These are phyloP conservation scores for Suhomyces sp. DNA, from an alignment of 805 yeast species.

Conservation along the genomic window DNA sequence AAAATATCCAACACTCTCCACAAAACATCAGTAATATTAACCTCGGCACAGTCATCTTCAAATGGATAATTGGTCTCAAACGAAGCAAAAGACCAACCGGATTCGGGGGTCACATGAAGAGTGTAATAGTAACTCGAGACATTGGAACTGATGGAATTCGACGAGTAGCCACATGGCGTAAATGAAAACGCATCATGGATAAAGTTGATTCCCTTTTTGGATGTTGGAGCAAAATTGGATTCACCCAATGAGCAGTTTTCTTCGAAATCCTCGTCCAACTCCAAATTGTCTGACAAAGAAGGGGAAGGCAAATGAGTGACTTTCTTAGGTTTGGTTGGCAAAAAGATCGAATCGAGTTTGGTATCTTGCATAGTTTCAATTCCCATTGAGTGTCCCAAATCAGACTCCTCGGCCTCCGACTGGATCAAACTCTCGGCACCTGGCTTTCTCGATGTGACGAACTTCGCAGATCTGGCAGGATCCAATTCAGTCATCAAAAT, in stretches of 20 bases:
- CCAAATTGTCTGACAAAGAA: conserved; percentile 23
- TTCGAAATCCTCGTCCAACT: conserved; percentile 16
- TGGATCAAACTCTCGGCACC: conserved; percentile 37
- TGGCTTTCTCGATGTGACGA: conserved; percentile 52
- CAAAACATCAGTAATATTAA: conserved; percentile 54
- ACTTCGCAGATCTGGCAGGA: conserved; percentile 53
- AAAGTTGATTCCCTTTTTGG: conserved; percentile 25
- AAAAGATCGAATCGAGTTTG: conserved; percentile 54
- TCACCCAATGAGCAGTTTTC: not conserved
- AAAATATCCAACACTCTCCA: conserved; percentile 60
- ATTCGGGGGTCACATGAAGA: conserved; percentile 90
- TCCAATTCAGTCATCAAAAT: conserved; percentile 85
- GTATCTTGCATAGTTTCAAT: conserved; percentile 60
- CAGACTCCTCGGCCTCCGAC: conserved; percentile 52
- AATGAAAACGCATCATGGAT: conserved; percentile 86
- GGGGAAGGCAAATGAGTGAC: conserved; percentile 34
- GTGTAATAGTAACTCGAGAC: conserved; percentile 59
- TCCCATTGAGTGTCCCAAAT: conserved; percentile 80
- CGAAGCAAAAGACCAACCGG: conserved; percentile 93
- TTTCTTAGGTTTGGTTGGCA: conserved; percentile 6
- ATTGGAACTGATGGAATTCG: conserved; percentile 69
- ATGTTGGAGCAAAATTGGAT: not conserved
- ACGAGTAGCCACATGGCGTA: conserved; percentile 92
- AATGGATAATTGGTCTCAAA: conserved; percentile 84
- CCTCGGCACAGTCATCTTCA: conserved; percentile 28